phyloP scores from a whole-genome alignment of 768 basidiomycete genomes.

The Tulasnella calospora region DNA sequence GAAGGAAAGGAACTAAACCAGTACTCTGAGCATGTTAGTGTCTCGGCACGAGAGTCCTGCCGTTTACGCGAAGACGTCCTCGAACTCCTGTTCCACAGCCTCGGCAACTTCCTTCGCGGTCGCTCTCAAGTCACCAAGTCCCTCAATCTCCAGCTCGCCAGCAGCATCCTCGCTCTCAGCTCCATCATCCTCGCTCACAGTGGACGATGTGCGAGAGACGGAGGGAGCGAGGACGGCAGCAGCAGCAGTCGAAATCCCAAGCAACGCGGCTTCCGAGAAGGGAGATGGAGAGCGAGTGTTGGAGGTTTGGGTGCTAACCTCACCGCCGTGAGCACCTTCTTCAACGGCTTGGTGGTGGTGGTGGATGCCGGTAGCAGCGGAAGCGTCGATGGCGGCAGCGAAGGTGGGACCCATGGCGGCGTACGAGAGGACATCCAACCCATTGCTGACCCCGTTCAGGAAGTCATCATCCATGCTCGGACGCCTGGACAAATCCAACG shows the following conservation, averaged over 20 bases:
- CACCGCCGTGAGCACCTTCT: background rate
- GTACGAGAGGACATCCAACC: background rate
- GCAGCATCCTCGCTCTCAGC: background rate
- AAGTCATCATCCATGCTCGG: background rate
- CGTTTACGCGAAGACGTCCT: background rate
- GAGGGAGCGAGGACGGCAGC: background rate
- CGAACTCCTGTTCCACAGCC: background rate
- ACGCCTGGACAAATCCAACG: background rate
- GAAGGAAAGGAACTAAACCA: too few species aligned
- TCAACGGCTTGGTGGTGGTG: background rate
- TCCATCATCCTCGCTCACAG: too few species aligned
- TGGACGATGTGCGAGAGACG: background rate
- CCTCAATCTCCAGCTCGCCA: background rate
- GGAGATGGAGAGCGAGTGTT: background rate
- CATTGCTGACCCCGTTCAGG: background rate
- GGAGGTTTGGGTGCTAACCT: background rate
- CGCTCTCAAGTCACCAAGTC: background rate
- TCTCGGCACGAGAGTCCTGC: too few species aligned
- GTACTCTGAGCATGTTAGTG: too few species aligned
- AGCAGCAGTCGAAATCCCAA: background rate
- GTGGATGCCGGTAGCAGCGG: background rate
- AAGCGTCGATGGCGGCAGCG: background rate
- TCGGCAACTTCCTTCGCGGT: background rate
- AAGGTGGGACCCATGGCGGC: background rate
- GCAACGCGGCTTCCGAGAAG: background rate